phyloP scores from a whole-genome alignment of 2,329 filamentous ascomycete species.

The Phyllosticta ampelicida region DNA sequence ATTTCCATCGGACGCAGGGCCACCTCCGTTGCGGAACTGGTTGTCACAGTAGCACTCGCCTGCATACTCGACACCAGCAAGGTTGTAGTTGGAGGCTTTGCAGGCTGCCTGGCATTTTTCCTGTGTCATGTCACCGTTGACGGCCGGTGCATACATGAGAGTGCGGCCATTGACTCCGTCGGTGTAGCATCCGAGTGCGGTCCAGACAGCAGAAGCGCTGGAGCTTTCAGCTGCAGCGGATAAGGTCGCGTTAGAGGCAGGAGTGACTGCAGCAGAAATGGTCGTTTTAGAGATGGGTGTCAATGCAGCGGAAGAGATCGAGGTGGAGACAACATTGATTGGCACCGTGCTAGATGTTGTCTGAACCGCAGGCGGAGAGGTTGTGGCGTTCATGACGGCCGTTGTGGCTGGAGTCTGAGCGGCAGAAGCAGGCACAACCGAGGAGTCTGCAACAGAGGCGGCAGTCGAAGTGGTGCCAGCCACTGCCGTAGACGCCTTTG shows the following conservation, averaged over 20 bases:
- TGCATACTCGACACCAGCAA: slow-evolving; percentile 50
- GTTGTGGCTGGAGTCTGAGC: neutral
- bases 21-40: slow-evolving; percentile 34
- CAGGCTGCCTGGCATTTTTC: slow-evolving; percentile 17
- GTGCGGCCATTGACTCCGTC: slow-evolving; percentile 13
- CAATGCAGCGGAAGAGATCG: neutral
- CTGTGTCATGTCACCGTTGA: slow-evolving; percentile 17
- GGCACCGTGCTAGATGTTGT: neutral
- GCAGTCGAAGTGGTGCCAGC: neutral
- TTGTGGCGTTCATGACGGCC: neutral
- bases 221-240: neutral
- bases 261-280: neutral
- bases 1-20: slow-evolving; percentile 35
- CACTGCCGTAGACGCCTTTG: neutral
- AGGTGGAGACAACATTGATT: no score
- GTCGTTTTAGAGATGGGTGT: neutral
- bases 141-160: slow-evolving; percentile 13
- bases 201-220: neutral
- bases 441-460: neutral
- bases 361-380: neutral
- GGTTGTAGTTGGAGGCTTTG: slow-evolving; percentile 38
- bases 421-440: neutral
- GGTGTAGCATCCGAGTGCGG: neutral
- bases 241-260: neutral
- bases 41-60: slow-evolving; percentile 39